Evolutionary conservation across 2,329 filamentous ascomycete species (phyloP).

Genomic region (Ascochyta viciae-villosae): DNA sequence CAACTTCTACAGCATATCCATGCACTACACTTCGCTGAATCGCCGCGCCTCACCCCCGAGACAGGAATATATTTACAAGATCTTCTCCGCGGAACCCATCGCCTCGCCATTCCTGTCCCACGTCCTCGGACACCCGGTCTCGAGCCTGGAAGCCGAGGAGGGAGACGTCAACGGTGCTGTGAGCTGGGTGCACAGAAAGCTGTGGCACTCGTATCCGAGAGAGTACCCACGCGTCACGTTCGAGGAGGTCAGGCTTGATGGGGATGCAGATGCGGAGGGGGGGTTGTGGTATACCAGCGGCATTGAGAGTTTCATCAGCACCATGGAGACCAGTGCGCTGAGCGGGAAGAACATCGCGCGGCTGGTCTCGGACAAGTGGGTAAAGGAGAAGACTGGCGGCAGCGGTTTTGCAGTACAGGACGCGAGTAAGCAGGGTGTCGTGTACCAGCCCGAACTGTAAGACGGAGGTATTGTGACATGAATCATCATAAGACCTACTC

Average conservation of each 20-base stretch:
- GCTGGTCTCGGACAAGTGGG: constrained; percentile 70
- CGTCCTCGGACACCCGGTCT: constrained; percentile 53
- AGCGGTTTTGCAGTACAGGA: not conserved
- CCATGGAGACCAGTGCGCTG: constrained; percentile 94
- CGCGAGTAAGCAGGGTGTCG: not conserved
- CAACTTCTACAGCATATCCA: constrained; percentile 86
- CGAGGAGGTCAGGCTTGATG: constrained; percentile 62
- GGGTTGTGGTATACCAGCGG: constrained; percentile 71
- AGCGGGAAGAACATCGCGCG: constrained; percentile 87
- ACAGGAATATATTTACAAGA: constrained; percentile 68
- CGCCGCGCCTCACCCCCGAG: constrained; percentile 49
- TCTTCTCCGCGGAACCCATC: constrained; percentile 65
- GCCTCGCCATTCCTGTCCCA: constrained; percentile 56
- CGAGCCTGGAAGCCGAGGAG: constrained; percentile 41
- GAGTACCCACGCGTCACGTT: constrained; percentile 86
- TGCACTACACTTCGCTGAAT: constrained; percentile 70
- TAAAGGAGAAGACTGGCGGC: constrained; percentile 17
- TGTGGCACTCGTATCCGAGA: constrained; percentile 88
- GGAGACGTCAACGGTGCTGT: constrained; percentile 42
- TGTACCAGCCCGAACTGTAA: not conserved
- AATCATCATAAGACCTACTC: not conserved
- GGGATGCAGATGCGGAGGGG: constrained; percentile 54
- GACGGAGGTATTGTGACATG: not conserved
- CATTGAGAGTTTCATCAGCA: constrained; percentile 94
- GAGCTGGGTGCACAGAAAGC: constrained; percentile 50